Percentiles rank a stretch among this genome's conserved stretches.
phyloP scores from a whole-genome alignment of 805 yeast genomes.

The Ogataea dorogensis region DNA sequence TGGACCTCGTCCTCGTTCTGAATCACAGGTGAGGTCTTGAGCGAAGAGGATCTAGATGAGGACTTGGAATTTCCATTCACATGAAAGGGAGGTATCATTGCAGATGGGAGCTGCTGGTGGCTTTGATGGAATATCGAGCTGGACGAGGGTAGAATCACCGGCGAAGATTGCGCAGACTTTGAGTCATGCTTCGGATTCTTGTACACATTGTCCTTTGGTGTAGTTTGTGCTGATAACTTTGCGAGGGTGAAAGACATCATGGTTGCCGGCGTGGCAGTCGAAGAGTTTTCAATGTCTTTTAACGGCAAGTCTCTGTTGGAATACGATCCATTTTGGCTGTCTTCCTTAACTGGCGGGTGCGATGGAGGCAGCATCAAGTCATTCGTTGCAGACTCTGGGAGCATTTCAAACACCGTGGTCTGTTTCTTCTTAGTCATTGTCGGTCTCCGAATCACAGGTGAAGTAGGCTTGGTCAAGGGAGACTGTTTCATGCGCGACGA shows the following conservation, averaged over 20 bases:
- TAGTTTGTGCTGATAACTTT: slow-evolving; percentile 19
- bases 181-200: slow-evolving; percentile 33
- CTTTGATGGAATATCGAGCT: slow-evolving; percentile 15
- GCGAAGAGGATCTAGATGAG: slow-evolving; percentile 14
- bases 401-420: slow-evolving; percentile 29
- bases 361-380: slow-evolving; percentile 31
- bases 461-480: slow-evolving; percentile 36
- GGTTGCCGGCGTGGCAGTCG: slow-evolving; percentile 33
- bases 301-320: not conserved
- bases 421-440: slow-evolving; percentile 13
- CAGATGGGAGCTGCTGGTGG: slow-evolving; percentile 12
- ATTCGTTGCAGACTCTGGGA: slow-evolving; percentile 33
- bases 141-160: slow-evolving; percentile 38
- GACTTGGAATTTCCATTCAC: slow-evolving; percentile 8
- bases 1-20: slow-evolving; percentile 13
- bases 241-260: slow-evolving; percentile 31
- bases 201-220: slow-evolving; percentile 30
- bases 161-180: slow-evolving; percentile 34
- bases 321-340: not conserved
- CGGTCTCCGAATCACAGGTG: slow-evolving; percentile 10
- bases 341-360: slow-evolving; percentile 11
- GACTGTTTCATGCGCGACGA: slow-evolving; percentile 31
- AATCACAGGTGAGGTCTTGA: slow-evolving; percentile 20
- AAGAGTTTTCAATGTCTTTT: not conserved
- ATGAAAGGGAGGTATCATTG: slow-evolving; percentile 11